These are phyloP conservation scores for Ascocoryne sarcoides DNA, from an alignment of 2,329 filamentous ascomycete genomes.

Conservation along the genomic window DNA sequence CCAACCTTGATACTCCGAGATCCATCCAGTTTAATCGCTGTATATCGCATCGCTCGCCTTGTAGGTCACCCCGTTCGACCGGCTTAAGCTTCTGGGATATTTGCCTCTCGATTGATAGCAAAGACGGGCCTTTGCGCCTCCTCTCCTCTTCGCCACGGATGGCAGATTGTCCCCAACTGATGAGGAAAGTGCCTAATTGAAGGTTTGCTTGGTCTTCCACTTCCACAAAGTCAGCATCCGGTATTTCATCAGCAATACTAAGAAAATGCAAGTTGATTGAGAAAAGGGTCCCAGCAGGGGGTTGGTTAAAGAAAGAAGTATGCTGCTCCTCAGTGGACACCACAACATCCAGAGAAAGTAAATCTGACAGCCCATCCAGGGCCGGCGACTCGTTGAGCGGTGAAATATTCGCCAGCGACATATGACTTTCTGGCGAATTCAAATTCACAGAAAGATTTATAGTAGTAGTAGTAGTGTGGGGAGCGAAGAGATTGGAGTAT, in stretches of 20 bases:
- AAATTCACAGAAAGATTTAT: not conserved
- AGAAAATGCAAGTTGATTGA: not conserved
- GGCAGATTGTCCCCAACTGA: constrained; percentile 33
- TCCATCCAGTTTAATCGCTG: constrained; percentile 51
- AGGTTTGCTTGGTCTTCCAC: constrained; percentile 36
- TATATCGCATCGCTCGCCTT: constrained; percentile 47
- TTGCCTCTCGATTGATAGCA: constrained; percentile 14
- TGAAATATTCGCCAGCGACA: constrained; percentile 9
- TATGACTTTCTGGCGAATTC: constrained; percentile 2
- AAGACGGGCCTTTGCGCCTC: constrained; percentile 14
- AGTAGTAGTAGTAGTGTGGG: constrained; percentile 1
- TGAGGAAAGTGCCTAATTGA: constrained; percentile 41
- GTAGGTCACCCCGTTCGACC: constrained; percentile 37
- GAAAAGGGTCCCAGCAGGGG: not conserved
- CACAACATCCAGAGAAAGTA: no score
- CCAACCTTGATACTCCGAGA: constrained; percentile 41
- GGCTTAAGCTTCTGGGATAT: constrained; percentile 15
- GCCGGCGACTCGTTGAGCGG: no score
- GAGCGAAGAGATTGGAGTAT: constrained; percentile 19
- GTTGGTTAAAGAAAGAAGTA: no score
- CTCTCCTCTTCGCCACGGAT: constrained; percentile 5
- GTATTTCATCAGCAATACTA: constrained; percentile 7
- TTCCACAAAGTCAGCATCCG: constrained; percentile 25
- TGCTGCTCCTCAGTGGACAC: no score
- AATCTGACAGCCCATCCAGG: no score